Base-by-base conservation (phyloP, 75 land plant species). In the Ceratopteris richardii region DNA sequence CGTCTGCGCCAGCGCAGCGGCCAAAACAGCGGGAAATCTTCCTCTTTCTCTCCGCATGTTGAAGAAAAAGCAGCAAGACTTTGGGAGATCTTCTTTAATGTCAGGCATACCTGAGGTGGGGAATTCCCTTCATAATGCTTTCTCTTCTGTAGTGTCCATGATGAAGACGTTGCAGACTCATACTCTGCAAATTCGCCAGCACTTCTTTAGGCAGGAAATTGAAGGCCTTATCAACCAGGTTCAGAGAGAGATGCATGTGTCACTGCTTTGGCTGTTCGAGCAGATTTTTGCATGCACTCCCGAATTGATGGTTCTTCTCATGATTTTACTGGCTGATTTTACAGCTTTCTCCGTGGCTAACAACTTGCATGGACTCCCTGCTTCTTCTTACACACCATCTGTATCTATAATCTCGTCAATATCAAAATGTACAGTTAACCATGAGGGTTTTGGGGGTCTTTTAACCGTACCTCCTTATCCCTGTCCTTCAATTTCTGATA, bases 241-340 rank as follows among this genome's bases (percentile, higher is more conserved):
- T 23, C 90, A 89, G 55, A 64, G 54, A 18, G 98, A 94, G 51
- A 74, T 86, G 71, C 79, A 86, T 47, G 79, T 82, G 28, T 89
- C 98, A 29, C 83, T 94, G 52, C 84, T 85, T 39, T 94, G 98
- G 98, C 77, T 94, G 30, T 94, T 94, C 73, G 84, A 90, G 61
- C 88, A 86, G 22, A 84, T 90, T 7, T 95, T 90, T 69, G 79
- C 99, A 0, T 72, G 70, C 36, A 86, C 99, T 1, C 96, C 99
- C 4, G 70, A 80, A 11, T 73, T 95, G 31, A 95, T 95, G 99
- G 66, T 95, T 31, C 91, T 75, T 31, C 70, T 95, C 31, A 95
- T 95, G 99, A 74, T 95, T 48, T 76, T 90, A 18, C 74, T 95
- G 9, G 99, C 99, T 24, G 90, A 93, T 55, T 93, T 77, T 69